Evolutionary conservation across 441 rosid genomes (phyloP), one percentile per base, ranked within the genome.

Genomic region (Populus hybrid): DNA sequence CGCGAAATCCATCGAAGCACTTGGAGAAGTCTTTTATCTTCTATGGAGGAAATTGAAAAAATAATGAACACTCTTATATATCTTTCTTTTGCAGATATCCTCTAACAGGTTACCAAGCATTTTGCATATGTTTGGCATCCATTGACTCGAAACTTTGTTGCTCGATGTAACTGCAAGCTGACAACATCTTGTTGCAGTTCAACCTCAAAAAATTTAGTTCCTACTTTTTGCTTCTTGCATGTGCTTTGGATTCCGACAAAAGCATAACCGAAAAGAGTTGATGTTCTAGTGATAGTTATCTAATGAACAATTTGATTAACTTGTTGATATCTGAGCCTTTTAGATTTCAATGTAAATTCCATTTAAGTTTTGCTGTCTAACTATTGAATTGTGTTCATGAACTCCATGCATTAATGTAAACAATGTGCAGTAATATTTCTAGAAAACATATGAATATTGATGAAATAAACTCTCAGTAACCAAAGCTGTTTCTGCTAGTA

Each of bases 121-220:
- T 95, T 83, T 89, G 91, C 87, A 92, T 92, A 70, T 90, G 99
- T 82, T 88, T 93, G 86, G 94, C 97, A 84, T 91, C 99, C 50
- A 88, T 95, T 19, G 98, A 93, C 85, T 85, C 97, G 9, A 95
- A 93, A 86, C 93, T 93, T 24, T 95, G 99, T 76, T 95, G 99
- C 87, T 79, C 88, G 11, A 73, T 93, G 71, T 93, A 81, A 85
- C 74, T 77, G 70, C 50, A 64, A 74, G 23, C 34, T 9, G 32
- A 21, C 21, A 9, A 66, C 14, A 34, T 78, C 18, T 59, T 69
- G 81, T 75, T 40, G 70, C 69, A 61, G 88, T 88, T 89, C 94
- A 86, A 86, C 82, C 91, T 80, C 85, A 87, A 83, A 53, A 53
- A 1, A 12, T 46, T 14, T 46, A 46, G 57, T 14, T 14, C 57